Conservation (phyloP, 2,329 filamentous ascomycete genomes). For the Colletotrichum musae region DNA sequence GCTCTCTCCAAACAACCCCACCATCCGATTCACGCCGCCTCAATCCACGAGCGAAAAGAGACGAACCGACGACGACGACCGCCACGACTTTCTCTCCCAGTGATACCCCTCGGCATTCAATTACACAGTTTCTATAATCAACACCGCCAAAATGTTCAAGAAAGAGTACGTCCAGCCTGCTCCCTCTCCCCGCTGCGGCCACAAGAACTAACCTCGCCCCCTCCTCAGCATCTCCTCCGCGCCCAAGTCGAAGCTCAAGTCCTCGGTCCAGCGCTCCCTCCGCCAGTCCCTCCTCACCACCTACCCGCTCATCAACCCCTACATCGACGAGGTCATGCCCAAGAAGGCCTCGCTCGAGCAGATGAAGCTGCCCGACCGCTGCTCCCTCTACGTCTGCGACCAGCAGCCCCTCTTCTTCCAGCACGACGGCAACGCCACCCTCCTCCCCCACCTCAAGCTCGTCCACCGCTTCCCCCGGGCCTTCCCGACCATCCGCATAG, state of each 20-base stretch:
- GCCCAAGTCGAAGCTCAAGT: conserved; percentile 97
- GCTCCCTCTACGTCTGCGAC: conserved; percentile 89
- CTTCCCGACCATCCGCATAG: conserved; percentile 89
- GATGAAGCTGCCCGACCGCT: conserved; percentile 93
- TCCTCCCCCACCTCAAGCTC: conserved; percentile 90
- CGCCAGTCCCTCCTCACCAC: conserved; percentile 85
- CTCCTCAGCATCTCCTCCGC: conserved; percentile 76
- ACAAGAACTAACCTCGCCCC: conserved; percentile 42
- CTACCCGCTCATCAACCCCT: conserved; percentile 87
- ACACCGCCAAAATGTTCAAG: conserved; percentile 81
- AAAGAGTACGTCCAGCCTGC: conserved; percentile 78
- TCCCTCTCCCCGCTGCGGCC: conserved; percentile 1
- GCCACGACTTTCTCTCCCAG: conserved; percentile 22
- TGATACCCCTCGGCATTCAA: conserved; percentile 19
- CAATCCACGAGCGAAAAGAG: conserved; percentile 31
- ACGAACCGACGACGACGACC: conserved; percentile 36
- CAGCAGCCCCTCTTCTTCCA: conserved; percentile 91
- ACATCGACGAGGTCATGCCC: conserved; percentile 94
- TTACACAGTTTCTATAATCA: conserved; percentile 1
- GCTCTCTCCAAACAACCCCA: conserved; percentile 41
- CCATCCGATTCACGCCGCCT: conserved; percentile 27
- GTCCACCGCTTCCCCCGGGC: conserved; percentile 90
- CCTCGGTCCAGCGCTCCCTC: conserved; percentile 90
- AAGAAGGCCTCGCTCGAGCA: conserved; percentile 94
- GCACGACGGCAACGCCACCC: conserved; percentile 78